These are phyloP conservation scores for Cucurbita pepo DNA, from an alignment of 306 rosid genomes.

Conservation along the genomic window DNA sequence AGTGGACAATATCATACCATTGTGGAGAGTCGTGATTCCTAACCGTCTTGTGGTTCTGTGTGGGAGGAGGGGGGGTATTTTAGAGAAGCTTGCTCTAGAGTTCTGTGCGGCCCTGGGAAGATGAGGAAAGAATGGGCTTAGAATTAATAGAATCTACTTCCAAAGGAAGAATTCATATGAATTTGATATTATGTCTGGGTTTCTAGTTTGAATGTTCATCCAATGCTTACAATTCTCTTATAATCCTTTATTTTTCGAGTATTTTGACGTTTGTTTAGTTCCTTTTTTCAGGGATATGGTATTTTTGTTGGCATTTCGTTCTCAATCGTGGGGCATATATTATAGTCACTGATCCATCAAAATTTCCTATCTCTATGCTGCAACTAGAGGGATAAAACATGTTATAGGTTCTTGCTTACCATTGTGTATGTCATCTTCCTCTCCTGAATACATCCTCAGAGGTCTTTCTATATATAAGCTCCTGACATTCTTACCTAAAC, in stretches of 20 bases:
- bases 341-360: neutral
- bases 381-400: constrained; percentile 17
- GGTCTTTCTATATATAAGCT: constrained; percentile 3
- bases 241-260: neutral
- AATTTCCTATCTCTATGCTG: neutral
- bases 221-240: neutral
- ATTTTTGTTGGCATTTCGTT: neutral
- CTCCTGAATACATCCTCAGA: neutral
- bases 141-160: neutral
- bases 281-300: neutral
- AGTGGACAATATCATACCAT: too few relatives aligned
- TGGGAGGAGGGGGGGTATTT: too few relatives aligned
- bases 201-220: neutral
- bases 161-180: neutral
- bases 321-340: neutral
- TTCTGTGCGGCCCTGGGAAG: neutral
- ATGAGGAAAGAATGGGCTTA: neutral
- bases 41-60: too few relatives aligned
- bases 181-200: neutral
- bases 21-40: too few relatives aligned
- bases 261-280: neutral
- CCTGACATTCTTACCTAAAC: neutral
- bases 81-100: too few relatives aligned
- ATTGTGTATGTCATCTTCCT: constrained; percentile 5
- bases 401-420: constrained; percentile 20